A percentile compares a stretch with the other conserved stretches of the same genome.
Conservation (phyloP, 2,329 filamentous ascomycete genomes). For the Dryadomyces sulphureus region DNA sequence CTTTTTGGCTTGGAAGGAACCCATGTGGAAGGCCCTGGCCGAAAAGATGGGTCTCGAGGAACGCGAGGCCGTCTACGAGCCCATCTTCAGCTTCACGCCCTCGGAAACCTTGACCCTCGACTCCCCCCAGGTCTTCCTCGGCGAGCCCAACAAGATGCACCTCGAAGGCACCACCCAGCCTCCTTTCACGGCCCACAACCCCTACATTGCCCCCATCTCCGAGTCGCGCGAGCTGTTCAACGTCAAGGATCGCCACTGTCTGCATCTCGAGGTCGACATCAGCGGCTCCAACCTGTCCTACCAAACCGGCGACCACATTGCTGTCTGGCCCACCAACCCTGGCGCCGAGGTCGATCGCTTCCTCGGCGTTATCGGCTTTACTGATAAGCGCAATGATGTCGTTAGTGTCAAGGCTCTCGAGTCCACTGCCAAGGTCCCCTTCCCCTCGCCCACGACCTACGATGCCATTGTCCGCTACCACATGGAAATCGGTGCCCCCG, state of each 20-base stretch:
- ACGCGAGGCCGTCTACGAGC: constrained; percentile 91
- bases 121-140: constrained; percentile 74
- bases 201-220: constrained; percentile 84
- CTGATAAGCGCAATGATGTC: constrained; percentile 64
- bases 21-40: constrained; percentile 84
- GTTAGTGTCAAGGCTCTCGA: constrained; percentile 85
- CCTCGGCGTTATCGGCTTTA: constrained; percentile 61
- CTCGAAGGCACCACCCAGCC: constrained; percentile 72
- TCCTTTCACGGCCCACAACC: constrained; percentile 92
- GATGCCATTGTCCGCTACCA: constrained; percentile 89
- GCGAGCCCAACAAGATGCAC: constrained; percentile 93
- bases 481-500: constrained; percentile 87
- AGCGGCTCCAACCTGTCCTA: constrained; percentile 81
- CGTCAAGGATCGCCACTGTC: constrained; percentile 80
- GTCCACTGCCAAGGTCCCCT: constrained; percentile 90
- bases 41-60: constrained; percentile 82
- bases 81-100: constrained; percentile 72
- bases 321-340: constrained; percentile 91
- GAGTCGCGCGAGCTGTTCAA: constrained; percentile 87
- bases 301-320: constrained; percentile 94
- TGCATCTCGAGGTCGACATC: constrained; percentile 92
- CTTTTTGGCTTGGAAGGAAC: constrained; percentile 97
- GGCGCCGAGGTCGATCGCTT: constrained; percentile 87
- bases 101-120: constrained; percentile 59
- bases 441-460: constrained; percentile 92